Conservation (phyloP, 306 rosid species). For the Vicia sativa region DNA sequence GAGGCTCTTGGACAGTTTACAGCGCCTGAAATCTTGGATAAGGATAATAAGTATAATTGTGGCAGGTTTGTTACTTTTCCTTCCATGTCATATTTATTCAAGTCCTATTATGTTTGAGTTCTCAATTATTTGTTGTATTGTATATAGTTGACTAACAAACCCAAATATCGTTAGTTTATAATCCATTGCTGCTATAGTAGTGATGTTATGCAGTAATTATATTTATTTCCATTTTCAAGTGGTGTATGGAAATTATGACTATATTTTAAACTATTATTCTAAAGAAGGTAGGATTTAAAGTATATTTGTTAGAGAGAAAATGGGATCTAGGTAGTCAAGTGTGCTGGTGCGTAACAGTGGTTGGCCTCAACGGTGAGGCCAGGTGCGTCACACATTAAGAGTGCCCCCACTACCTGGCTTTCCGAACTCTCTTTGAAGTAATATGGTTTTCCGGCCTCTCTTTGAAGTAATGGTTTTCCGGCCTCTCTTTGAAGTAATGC, state of each 20-base stretch:
- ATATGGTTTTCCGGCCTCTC: no score
- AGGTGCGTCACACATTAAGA: background rate
- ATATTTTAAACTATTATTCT: no score
- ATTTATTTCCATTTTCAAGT: background rate
- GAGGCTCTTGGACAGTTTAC: slow-evolving; percentile 87
- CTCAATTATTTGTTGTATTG: no score
- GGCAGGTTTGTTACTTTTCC: slow-evolving; percentile 57
- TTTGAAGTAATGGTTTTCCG: background rate
- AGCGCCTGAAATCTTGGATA: slow-evolving; percentile 71
- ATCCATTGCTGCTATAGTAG: slow-evolving; percentile 7
- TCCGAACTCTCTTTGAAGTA: no score
- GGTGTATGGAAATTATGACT: background rate
- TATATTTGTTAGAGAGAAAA: background rate
- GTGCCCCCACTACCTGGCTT: background rate
- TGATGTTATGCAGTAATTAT: background rate
- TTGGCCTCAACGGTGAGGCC: background rate
- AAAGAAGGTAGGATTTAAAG: background rate
- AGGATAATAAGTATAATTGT: slow-evolving; percentile 72
- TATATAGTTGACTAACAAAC: no score
- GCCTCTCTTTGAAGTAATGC: background rate
- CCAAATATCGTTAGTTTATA: background rate
- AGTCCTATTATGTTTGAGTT: slow-evolving; percentile 20
- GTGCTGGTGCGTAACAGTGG: background rate
- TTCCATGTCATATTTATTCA: background rate
- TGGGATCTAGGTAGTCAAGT: background rate